These are phyloP conservation scores for Dioscorea zingiberensis DNA, from an alignment of 106 monocot genomes.

Conservation along the genomic window DNA sequence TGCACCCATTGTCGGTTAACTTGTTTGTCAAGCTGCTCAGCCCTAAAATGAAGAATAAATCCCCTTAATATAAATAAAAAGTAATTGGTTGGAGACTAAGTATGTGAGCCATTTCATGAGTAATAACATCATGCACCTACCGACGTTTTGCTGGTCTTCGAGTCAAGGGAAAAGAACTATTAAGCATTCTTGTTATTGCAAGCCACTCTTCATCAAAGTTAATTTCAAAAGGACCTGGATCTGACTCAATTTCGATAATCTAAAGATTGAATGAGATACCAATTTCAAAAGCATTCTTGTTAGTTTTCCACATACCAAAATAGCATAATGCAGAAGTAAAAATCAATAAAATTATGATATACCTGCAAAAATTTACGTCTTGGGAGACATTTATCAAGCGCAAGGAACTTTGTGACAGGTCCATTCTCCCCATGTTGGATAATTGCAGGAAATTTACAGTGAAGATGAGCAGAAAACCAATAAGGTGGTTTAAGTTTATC, in stretches of 20 bases:
- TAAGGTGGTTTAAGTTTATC: conserved; percentile 68
- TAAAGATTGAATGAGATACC: conserved; percentile 18
- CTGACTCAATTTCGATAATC: conserved; percentile 83
- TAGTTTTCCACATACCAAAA: background rate
- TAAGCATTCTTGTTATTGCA: conserved; percentile 71
- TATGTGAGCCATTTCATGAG: background rate
- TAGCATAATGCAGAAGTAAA: background rate
- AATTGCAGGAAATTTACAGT: conserved; percentile 84
- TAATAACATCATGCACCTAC: conserved; percentile 15
- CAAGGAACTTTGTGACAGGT: conserved; percentile 84
- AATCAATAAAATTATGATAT: background rate
- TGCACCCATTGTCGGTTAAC: conserved; percentile 47
- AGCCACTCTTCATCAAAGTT: conserved; percentile 96
- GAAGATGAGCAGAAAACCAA: conserved; percentile 96
- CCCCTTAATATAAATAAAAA: background rate
- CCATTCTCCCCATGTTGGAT: conserved; percentile 81
- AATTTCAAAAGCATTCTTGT: background rate
- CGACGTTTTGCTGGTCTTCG: conserved; percentile 13
- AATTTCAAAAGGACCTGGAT: conserved; percentile 75
- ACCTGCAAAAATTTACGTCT: conserved; percentile 79
- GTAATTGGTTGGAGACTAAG: background rate
- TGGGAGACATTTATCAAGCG: conserved; percentile 90
- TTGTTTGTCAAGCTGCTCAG: conserved; percentile 37
- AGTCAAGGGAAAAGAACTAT: conserved; percentile 62
- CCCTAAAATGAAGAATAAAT: conserved; percentile 24